phyloP scores from a whole-genome alignment of 208 protist species.

The Paratrypanosoma confusum region DNA sequence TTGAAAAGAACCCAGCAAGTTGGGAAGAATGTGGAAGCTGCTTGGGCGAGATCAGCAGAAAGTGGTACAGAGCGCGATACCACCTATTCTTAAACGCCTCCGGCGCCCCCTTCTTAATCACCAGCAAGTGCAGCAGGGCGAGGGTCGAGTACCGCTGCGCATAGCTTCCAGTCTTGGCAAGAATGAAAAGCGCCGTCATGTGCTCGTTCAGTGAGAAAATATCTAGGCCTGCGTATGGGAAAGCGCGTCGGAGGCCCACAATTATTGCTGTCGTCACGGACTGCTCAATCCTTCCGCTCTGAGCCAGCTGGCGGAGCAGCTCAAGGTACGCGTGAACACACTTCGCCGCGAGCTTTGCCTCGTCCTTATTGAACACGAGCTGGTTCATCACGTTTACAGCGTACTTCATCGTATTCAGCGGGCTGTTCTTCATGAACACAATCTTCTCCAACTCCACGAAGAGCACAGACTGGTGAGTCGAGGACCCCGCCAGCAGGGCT shows the following conservation, averaged over 20 bases:
- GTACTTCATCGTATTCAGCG: conserved; percentile 80
- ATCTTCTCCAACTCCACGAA: conserved; percentile 87
- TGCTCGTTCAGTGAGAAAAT: conserved; percentile 69
- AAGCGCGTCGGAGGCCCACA: conserved; percentile 82
- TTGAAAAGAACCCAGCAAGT: conserved; percentile 83
- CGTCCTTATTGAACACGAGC: conserved; percentile 85
- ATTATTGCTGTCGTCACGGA: conserved; percentile 85
- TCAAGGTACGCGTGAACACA: conserved; percentile 81
- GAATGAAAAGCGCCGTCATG: conserved; percentile 79
- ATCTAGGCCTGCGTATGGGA: conserved; percentile 83
- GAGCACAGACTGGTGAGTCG: conserved; percentile 70
- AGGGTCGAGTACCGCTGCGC: conserved; percentile 80
- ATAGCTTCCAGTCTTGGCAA: conserved; percentile 82
- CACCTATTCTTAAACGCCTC: conserved; percentile 71
- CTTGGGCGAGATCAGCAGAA: conserved; percentile 81
- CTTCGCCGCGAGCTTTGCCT: conserved; percentile 81
- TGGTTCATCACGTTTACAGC: conserved; percentile 87
- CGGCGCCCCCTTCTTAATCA: conserved; percentile 49
- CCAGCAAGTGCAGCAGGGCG: conserved; percentile 77
- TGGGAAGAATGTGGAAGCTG: conserved; percentile 80
- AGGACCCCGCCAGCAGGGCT: conserved; percentile 71
- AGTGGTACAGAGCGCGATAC: conserved; percentile 84
- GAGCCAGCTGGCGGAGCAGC: conserved; percentile 73
- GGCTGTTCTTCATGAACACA: conserved; percentile 85
- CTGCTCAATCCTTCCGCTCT: conserved; percentile 55